Percentiles rank a stretch among this genome's conserved stretches.
These are phyloP conservation scores for Pichia sp. DNA, from an alignment of 1,139 yeast species.

Conservation along the genomic window DNA sequence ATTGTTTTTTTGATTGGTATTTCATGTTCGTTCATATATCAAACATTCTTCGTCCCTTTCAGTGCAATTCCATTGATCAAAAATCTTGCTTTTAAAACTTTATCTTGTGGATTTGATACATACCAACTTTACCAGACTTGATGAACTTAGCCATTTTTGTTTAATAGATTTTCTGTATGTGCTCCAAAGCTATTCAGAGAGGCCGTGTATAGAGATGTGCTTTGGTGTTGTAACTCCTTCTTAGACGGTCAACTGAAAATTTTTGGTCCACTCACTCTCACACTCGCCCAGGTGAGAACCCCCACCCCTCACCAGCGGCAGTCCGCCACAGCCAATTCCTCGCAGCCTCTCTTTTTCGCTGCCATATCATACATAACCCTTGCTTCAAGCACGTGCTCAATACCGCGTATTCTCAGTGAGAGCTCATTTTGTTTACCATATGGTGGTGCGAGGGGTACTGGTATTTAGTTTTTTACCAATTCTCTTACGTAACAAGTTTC, in stretches of 20 bases:
- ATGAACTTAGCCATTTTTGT: slow-evolving; percentile 87
- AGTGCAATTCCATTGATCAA: neutral
- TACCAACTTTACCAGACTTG: slow-evolving; percentile 99
- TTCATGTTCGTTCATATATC: neutral
- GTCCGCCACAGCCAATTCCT: neutral
- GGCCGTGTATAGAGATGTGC: neutral
- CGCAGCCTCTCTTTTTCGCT: neutral
- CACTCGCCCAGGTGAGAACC: neutral
- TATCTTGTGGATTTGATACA: slow-evolving; percentile 38
- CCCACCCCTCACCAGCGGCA: neutral
- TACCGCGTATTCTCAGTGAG: neutral
- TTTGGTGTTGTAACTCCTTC: neutral
- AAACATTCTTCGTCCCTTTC: neutral
- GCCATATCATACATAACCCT: neutral
- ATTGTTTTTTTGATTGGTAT: neutral
- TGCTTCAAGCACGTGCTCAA: neutral
- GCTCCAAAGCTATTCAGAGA: neutral
- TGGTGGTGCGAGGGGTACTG: slow-evolving; percentile 7
- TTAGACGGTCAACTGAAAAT: slow-evolving; percentile 9
- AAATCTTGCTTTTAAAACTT: no score
- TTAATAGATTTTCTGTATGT: slow-evolving; percentile 17
- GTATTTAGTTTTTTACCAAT: no score
- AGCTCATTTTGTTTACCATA: neutral
- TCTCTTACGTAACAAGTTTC: no score
- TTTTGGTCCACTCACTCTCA: slow-evolving; percentile 9